These are phyloP conservation scores for Magnolia officinalis DNA, from an alignment of 164 flowering plant species.

Conservation along the genomic window DNA sequence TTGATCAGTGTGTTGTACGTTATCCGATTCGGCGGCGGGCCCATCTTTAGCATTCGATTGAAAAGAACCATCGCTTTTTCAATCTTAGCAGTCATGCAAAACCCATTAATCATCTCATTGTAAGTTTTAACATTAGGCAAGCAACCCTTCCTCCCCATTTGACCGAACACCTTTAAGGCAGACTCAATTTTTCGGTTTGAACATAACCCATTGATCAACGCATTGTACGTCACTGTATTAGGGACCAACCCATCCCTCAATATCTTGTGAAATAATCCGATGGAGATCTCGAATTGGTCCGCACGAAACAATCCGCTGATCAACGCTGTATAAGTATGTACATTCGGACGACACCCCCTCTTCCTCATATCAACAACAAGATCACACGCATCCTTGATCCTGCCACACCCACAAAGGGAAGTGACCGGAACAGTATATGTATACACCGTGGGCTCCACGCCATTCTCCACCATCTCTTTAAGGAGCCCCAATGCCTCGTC, in stretches of 20 bases:
- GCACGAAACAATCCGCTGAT: constrained; percentile 56
- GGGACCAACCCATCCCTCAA: constrained; percentile 53
- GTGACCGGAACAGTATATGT: constrained; percentile 63
- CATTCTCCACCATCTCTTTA: constrained; percentile 58
- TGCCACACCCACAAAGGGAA: constrained; percentile 47
- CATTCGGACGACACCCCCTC: constrained; percentile 59
- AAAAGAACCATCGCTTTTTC: constrained; percentile 67
- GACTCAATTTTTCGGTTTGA: constrained; percentile 28
- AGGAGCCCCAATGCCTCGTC: constrained; percentile 68
- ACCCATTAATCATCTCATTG: constrained; percentile 60
- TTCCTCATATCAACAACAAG: constrained; percentile 51
- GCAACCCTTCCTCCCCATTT: constrained; percentile 44
- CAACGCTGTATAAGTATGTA: constrained; percentile 67
- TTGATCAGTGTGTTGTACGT: constrained; percentile 70
- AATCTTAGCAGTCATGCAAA: constrained; percentile 36
- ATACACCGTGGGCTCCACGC: constrained; percentile 61
- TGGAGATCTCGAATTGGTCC: constrained; percentile 43
- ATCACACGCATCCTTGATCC: constrained; percentile 47
- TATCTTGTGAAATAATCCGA: constrained; percentile 71
- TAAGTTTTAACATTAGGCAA: constrained; percentile 43
- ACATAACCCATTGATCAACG: constrained; percentile 60
- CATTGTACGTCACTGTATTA: constrained; percentile 58
- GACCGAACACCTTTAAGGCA: constrained; percentile 48
- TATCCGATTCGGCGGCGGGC: constrained; percentile 58
- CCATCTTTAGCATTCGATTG: constrained; percentile 52